Evolutionary conservation across 352 stramenopile species (phyloP).

Genomic region (Plasmopara viticola): DNA sequence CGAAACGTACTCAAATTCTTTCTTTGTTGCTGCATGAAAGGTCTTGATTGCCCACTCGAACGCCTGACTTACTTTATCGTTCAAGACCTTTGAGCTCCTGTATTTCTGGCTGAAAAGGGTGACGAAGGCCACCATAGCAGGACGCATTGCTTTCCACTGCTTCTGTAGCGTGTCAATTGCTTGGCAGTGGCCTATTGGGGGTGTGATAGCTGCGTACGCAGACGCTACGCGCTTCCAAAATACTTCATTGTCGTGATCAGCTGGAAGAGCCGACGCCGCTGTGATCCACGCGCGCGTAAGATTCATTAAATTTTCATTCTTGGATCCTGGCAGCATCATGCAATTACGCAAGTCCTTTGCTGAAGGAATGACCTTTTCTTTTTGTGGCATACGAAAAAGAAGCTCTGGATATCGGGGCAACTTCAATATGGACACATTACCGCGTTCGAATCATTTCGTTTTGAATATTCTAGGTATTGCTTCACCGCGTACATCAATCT

Average conservation of each 20-base stretch:
- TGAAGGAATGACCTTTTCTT: too few species aligned
- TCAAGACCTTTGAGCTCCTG: background rate
- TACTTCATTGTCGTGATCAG: background rate
- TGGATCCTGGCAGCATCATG: background rate
- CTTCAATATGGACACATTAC: too few species aligned
- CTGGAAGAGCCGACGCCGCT: background rate
- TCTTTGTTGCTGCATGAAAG: conserved; percentile 3
- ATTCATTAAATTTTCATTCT: conserved; percentile 3
- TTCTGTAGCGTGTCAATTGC: background rate
- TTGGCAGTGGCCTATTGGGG: background rate
- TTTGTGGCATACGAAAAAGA: too few species aligned
- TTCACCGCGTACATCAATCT: too few species aligned
- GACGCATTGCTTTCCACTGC: background rate
- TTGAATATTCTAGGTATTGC: too few species aligned
- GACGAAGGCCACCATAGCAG: conserved; percentile 1
- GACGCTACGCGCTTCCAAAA: background rate
- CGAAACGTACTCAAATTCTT: conserved; percentile 6
- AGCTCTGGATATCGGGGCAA: too few species aligned
- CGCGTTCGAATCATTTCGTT: too few species aligned
- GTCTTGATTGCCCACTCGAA: conserved; percentile 4
- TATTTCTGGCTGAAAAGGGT: conserved; percentile 2
- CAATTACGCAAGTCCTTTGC: background rate
- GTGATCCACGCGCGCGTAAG: conserved; percentile 8
- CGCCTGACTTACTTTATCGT: background rate
- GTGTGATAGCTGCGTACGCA: background rate